Conservation (phyloP, 2,329 filamentous ascomycete species). For the Penicillium hordei region DNA sequence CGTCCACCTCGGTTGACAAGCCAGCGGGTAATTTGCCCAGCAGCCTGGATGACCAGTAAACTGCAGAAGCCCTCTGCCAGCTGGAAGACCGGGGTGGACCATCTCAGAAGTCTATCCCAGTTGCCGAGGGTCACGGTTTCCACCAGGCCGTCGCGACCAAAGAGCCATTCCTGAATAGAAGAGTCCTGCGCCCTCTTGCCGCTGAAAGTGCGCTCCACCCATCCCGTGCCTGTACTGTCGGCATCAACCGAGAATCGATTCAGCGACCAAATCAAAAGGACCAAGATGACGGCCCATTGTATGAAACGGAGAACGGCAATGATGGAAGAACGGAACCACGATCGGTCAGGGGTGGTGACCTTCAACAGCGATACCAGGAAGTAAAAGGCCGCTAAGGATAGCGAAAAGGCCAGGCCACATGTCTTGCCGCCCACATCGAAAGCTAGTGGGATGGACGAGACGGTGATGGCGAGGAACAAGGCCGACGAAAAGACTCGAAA, state of each 20-base stretch:
- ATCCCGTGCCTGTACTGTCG: constrained; percentile 60
- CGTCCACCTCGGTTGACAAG: constrained; percentile 83
- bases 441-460: constrained; percentile 92
- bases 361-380: constrained; percentile 80
- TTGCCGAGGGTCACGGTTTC: constrained; percentile 77
- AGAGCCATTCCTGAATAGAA: constrained; percentile 79
- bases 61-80: constrained; percentile 95
- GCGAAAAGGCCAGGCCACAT: constrained; percentile 89
- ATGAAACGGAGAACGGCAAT: constrained; percentile 68
- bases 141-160: constrained; percentile 79
- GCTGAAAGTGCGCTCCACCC: constrained; percentile 77
- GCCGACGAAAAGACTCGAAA: constrained; percentile 76
- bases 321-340: constrained; percentile 70
- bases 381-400: constrained; percentile 87
- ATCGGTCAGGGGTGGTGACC: constrained; percentile 75
- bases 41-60: constrained; percentile 89
- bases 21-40: constrained; percentile 91
- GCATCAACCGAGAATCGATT: constrained; percentile 92
- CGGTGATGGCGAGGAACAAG: constrained; percentile 84
- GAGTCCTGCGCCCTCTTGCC: constrained; percentile 62
- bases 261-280: constrained; percentile 88
- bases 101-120: constrained; percentile 86
- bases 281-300: constrained; percentile 84
- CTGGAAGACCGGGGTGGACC: constrained; percentile 93
- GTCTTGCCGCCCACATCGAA: constrained; percentile 97